Evolutionary conservation across 1,139 yeast genomes (phyloP).

Genomic region (Hyphopichia buzzinii): DNA sequence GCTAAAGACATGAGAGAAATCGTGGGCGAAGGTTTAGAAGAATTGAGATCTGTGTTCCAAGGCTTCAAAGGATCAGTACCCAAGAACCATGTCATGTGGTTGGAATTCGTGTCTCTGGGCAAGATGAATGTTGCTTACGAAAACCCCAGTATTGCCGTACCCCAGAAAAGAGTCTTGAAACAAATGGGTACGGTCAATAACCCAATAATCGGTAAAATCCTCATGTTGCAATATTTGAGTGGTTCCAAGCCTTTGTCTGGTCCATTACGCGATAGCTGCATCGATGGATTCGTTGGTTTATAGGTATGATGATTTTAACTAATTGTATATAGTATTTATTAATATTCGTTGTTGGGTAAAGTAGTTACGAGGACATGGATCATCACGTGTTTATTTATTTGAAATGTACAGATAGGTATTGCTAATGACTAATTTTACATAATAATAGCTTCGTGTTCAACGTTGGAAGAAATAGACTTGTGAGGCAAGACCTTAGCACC

Average conservation of each 20-base stretch:
- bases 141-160: constrained; percentile 18
- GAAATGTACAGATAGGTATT: constrained; percentile 1
- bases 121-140: constrained; percentile 43
- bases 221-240: constrained; percentile 60
- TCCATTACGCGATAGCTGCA: constrained; percentile 34
- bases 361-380: background rate
- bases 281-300: constrained; percentile 22
- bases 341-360: background rate
- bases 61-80: constrained; percentile 60
- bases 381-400: too few relatives aligned
- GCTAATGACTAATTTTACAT: constrained; percentile 56
- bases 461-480: constrained; percentile 93
- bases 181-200: constrained; percentile 48
- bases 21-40: constrained; percentile 53
- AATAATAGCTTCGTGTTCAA: constrained; percentile 96
- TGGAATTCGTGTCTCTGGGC: constrained; percentile 49
- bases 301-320: background rate
- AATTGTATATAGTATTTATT: constrained; percentile 1
- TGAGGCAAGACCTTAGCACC: constrained; percentile 99
- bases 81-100: constrained; percentile 56
- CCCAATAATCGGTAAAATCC: constrained; percentile 50
- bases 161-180: constrained; percentile 22
- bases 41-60: constrained; percentile 50
- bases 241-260: constrained; percentile 60
- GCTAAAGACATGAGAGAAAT: constrained; percentile 34